A percentile compares a stretch with the other conserved stretches of the same genome.
These are phyloP conservation scores for Teratosphaeria pseudoeucalypti DNA, from an alignment of 2,329 filamentous ascomycete genomes.

Conservation along the genomic window DNA sequence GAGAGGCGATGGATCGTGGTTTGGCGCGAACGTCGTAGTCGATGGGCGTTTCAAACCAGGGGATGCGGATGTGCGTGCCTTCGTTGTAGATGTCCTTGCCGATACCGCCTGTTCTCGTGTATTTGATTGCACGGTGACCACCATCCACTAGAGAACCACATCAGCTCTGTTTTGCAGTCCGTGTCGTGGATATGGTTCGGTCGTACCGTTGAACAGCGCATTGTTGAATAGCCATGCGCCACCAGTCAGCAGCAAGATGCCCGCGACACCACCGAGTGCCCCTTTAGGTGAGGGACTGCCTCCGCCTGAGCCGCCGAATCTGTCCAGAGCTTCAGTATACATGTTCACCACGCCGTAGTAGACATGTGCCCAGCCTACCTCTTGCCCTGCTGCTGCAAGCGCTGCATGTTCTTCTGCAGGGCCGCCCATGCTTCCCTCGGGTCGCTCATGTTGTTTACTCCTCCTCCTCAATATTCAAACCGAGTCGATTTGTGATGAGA, in stretches of 20 bases:
- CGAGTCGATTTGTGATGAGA: background rate
- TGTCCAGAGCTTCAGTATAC: slow-evolving; percentile 12
- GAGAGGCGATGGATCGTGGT: slow-evolving; percentile 88
- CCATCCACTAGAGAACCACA: slow-evolving; percentile 57
- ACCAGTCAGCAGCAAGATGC: slow-evolving; percentile 45
- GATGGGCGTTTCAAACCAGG: slow-evolving; percentile 95
- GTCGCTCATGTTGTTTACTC: slow-evolving; percentile 31
- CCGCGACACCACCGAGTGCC: slow-evolving; percentile 44
- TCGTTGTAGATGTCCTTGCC: slow-evolving; percentile 93
- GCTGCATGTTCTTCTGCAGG: slow-evolving; percentile 50
- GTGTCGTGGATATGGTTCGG: background rate
- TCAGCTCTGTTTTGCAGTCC: background rate
- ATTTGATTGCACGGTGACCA: slow-evolving; percentile 98
- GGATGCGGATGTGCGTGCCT: slow-evolving; percentile 90
- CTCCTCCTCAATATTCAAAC: background rate
- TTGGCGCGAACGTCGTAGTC: slow-evolving; percentile 96
- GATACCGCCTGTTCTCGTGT: slow-evolving; percentile 78
- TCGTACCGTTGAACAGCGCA: slow-evolving; percentile 57
- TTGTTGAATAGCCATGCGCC: slow-evolving; percentile 49
- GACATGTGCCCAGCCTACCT: slow-evolving; percentile 20
- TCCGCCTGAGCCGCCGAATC: slow-evolving; percentile 40
- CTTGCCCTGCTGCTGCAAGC: slow-evolving; percentile 38
- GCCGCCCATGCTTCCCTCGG: slow-evolving; percentile 57
- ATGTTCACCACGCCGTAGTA: background rate
- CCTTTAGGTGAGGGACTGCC: slow-evolving; percentile 39